Percentiles rank a stretch among this genome's conserved stretches.
These are phyloP conservation scores for Cutaneotrichosporon mucoides DNA, from an alignment of 1,284 basidiomycete genomes.

Conservation along the genomic window DNA sequence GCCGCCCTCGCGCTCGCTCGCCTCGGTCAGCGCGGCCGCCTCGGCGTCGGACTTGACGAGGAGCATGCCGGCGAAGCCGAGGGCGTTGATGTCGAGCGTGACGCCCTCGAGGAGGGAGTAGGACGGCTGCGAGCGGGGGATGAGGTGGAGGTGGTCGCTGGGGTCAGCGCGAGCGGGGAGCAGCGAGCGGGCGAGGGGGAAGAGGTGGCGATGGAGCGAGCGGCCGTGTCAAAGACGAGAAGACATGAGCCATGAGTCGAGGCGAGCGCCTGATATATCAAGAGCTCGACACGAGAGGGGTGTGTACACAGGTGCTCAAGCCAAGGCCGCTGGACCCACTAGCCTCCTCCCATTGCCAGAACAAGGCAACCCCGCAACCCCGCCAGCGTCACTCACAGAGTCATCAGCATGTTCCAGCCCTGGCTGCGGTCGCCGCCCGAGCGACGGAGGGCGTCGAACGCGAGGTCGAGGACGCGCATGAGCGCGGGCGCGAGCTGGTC, in stretches of 20 bases:
- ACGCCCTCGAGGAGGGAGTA: slow-evolving; percentile 33
- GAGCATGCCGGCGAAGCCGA: slow-evolving; percentile 82
- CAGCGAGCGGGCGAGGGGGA: neutral
- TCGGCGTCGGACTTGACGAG: slow-evolving; percentile 78
- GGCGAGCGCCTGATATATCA: no score
- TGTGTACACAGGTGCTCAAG: no score
- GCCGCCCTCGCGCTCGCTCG: slow-evolving; percentile 23
- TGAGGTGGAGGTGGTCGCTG: slow-evolving; percentile 70
- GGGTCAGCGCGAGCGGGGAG: slow-evolving; percentile 3
- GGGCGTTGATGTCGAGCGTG: slow-evolving; percentile 66
- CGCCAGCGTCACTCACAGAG: slow-evolving; percentile 42
- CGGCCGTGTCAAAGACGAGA: no score
- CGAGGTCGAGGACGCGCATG: slow-evolving; percentile 70
- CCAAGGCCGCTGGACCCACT: no score
- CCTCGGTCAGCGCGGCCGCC: slow-evolving; percentile 58
- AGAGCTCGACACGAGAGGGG: no score
- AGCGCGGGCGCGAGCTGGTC: slow-evolving; percentile 61
- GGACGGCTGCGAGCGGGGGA: slow-evolving; percentile 59
- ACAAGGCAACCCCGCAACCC: no score
- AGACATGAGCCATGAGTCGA: no score
- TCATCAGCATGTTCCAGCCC: slow-evolving; percentile 74
- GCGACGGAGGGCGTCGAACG: slow-evolving; percentile 59
- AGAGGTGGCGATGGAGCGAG: no score
- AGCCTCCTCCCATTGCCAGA: no score
- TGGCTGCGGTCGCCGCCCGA: slow-evolving; percentile 34